Percentiles rank a stretch among this genome's conserved stretches.
phyloP scores from a whole-genome alignment of 2,329 filamentous ascomycete species.

The Alternaria novae-zelandiae region DNA sequence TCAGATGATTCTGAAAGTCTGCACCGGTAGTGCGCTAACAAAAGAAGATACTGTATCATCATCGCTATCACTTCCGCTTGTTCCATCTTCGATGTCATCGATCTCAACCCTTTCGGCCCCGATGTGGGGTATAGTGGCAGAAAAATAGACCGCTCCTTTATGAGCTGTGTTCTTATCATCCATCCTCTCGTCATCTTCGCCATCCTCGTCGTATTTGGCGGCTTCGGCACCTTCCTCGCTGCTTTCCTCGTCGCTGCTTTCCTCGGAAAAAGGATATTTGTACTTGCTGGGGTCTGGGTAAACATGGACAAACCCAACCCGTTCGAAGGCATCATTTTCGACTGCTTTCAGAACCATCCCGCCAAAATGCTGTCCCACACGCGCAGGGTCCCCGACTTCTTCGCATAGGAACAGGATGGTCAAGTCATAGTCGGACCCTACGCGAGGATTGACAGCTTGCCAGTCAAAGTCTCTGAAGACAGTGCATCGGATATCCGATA shows the following conservation, averaged over 20 bases:
- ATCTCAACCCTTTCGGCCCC: background rate
- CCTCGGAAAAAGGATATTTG: background rate
- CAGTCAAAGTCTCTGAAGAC: background rate
- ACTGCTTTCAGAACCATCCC: background rate
- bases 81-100: background rate
- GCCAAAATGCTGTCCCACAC: background rate
- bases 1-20: background rate
- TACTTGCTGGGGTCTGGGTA: background rate
- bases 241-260: background rate
- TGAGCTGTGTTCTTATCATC: background rate
- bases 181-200: too few relatives aligned
- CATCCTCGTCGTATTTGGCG: background rate
- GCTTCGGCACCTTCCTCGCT: background rate
- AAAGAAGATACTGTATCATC: background rate
- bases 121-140: accelerated
- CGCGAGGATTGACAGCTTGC: background rate
- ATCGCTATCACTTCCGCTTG: background rate
- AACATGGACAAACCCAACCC: background rate
- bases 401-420: background rate
- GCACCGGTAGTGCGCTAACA: background rate
- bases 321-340: background rate
- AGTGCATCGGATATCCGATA: background rate
- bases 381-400: background rate
- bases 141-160: background rate
- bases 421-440: background rate